Percentiles rank a stretch among this genome's conserved stretches.
Conservation (phyloP, 208 protist species). For the Crithidia mellificae region DNA sequence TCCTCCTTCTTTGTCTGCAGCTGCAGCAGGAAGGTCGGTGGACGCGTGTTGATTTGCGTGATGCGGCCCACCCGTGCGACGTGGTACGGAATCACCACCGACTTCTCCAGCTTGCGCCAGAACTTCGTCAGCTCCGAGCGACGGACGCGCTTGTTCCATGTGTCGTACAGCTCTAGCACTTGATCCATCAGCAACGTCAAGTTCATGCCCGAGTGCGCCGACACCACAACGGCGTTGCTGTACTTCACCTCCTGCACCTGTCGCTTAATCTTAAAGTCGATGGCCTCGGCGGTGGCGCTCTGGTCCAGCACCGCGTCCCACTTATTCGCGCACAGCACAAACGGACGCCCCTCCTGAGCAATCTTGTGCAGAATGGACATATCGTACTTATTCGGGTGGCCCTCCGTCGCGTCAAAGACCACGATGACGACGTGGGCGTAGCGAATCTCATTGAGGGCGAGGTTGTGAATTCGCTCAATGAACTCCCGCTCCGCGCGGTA, state of each 20-base stretch:
- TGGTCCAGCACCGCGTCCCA: conserved; percentile 92
- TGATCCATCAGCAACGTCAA: conserved; percentile 90
- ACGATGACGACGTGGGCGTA: conserved; percentile 89
- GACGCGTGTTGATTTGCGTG: conserved; percentile 84
- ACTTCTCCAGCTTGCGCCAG: conserved; percentile 92
- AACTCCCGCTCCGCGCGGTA: conserved; percentile 84
- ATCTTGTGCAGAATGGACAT: conserved; percentile 88
- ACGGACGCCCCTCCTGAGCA: conserved; percentile 82
- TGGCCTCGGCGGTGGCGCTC: conserved; percentile 85
- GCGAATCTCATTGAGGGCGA: conserved; percentile 80
- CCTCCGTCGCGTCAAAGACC: conserved; percentile 91
- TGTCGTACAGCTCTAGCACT: conserved; percentile 81
- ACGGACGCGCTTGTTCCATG: conserved; percentile 89
- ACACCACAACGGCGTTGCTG: conserved; percentile 88
- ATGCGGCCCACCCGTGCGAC: conserved; percentile 85
- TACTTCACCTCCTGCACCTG: conserved; percentile 92
- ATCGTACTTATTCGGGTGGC: conserved; percentile 92
- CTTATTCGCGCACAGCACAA: conserved; percentile 92
- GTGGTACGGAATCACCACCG: conserved; percentile 88
- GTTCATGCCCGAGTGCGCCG: conserved; percentile 86
- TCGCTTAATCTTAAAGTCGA: conserved; percentile 93
- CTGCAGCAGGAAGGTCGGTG: conserved; percentile 85
- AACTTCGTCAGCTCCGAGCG: conserved; percentile 83
- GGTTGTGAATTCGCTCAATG: conserved; percentile 75
- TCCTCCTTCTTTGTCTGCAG: conserved; percentile 90